Evolutionary conservation across 352 stramenopile species (phyloP).

Genomic region (Globisporangium spinosum): DNA sequence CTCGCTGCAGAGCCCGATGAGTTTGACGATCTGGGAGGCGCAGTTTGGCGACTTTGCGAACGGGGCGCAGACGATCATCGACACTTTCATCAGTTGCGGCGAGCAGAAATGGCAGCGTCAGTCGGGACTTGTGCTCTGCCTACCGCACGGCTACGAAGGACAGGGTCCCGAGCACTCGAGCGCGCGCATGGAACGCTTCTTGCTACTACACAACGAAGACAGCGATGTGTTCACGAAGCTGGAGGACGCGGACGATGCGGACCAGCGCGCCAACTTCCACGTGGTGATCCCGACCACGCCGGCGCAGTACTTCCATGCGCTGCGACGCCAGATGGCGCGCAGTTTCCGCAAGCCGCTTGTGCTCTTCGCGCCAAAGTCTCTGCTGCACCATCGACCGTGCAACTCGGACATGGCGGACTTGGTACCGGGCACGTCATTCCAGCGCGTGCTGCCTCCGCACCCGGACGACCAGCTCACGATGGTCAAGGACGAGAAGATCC

Average conservation of each 20-base stretch:
- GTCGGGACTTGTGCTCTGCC: constrained; percentile 70
- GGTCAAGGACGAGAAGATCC: constrained; percentile 62
- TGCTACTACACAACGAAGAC: constrained; percentile 80
- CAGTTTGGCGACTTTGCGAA: constrained; percentile 90
- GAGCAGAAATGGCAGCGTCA: constrained; percentile 91
- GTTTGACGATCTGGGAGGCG: constrained; percentile 90
- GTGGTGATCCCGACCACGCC: constrained; percentile 83
- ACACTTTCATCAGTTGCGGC: constrained; percentile 80
- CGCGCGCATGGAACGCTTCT: constrained; percentile 80
- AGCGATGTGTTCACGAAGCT: constrained; percentile 51
- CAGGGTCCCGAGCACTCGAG: constrained; percentile 85
- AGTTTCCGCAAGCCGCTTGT: constrained; percentile 80
- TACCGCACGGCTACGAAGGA: constrained; percentile 86
- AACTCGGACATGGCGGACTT: constrained; percentile 75
- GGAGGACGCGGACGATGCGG: constrained; percentile 33
- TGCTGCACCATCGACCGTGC: constrained; percentile 80
- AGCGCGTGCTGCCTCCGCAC: constrained; percentile 70
- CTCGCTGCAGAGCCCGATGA: constrained; percentile 66
- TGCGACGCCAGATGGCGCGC: constrained; percentile 81
- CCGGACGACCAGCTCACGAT: constrained; percentile 66
- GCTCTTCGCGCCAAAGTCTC: constrained; percentile 78
- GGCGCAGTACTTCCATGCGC: constrained; percentile 96
- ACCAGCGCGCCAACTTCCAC: constrained; percentile 67
- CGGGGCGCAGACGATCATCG: constrained; percentile 86
- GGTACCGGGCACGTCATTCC: constrained; percentile 47